Evolutionary conservation across 768 basidiomycete species (phyloP).

Genomic region (Boletus vermiculosoides): DNA sequence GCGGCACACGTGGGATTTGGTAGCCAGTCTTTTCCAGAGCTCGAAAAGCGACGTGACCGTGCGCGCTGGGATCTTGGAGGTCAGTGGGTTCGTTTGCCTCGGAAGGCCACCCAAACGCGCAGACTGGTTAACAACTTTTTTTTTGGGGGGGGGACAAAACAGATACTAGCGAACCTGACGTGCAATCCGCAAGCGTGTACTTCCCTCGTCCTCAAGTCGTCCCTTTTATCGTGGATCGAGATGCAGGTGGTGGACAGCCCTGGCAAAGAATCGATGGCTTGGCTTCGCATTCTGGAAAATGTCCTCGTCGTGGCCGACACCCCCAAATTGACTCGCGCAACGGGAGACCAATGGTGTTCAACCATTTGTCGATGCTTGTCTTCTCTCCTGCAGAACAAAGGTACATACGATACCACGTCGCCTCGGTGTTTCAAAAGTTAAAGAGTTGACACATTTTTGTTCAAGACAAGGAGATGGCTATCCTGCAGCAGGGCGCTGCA

Average conservation of each 20-base stretch:
- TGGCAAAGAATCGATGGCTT: conserved; percentile 49
- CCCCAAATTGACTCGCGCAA: conserved; percentile 51
- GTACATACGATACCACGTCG: neutral
- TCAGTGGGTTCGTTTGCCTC: conserved; percentile 29
- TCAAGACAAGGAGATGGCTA: conserved; percentile 19
- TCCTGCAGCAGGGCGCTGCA: conserved; percentile 27
- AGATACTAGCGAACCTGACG: conserved; percentile 78
- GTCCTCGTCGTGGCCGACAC: conserved; percentile 50
- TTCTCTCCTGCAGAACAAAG: conserved; percentile 16
- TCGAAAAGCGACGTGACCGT: conserved; percentile 51
- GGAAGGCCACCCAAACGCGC: neutral
- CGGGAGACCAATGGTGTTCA: conserved; percentile 59
- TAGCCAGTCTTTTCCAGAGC: conserved; percentile 80
- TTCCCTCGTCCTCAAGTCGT: conserved; percentile 69
- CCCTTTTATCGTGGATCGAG: conserved; percentile 79
- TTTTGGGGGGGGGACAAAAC: neutral
- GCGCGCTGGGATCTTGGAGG: conserved; percentile 66
- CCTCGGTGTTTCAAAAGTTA: neutral
- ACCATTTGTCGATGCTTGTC: conserved; percentile 52
- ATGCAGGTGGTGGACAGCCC: conserved; percentile 49
- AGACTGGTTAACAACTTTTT: neutral
- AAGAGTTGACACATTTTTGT: neutral
- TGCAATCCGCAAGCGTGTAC: conserved; percentile 65
- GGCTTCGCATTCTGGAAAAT: conserved; percentile 68
- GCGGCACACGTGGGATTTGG: conserved; percentile 84